These are phyloP conservation scores for Nakazawaea siamensis DNA, from an alignment of 805 yeast genomes.

Conservation along the genomic window DNA sequence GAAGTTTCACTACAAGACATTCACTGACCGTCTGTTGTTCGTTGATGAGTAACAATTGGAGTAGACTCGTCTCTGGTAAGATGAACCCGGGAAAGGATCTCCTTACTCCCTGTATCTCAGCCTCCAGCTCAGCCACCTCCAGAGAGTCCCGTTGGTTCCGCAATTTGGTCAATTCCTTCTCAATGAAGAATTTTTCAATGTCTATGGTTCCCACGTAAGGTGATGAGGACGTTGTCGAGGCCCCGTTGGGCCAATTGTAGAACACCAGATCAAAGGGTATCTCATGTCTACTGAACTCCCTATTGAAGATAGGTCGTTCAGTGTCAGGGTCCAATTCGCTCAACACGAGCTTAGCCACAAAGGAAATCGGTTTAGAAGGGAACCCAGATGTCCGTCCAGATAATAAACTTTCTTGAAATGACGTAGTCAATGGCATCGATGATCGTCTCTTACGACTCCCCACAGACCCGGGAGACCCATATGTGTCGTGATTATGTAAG, in stretches of 20 bases:
- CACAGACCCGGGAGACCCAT: no score
- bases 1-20: constrained; percentile 19
- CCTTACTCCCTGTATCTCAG: neutral
- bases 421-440: constrained; percentile 5
- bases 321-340: constrained; percentile 1
- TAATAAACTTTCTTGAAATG: constrained; percentile 17
- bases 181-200: constrained; percentile 18
- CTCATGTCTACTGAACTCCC: neutral
- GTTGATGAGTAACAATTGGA: constrained; percentile 23
- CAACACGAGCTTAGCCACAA: constrained; percentile 20
- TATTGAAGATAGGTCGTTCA: constrained; percentile 1
- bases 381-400: constrained; percentile 15
- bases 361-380: constrained; percentile 16
- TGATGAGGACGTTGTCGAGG: constrained; percentile 8
- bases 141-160: neutral
- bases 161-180: constrained; percentile 11
- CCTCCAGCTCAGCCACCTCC: neutral
- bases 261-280: constrained; percentile 20
- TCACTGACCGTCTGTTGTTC: constrained; percentile 19
- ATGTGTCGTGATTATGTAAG: no score
- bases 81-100: constrained; percentile 22
- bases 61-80: constrained; percentile 18
- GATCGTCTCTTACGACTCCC: no score
- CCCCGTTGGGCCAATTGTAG: constrained; percentile 13
- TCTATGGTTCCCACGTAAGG: constrained; percentile 26